Percentiles rank a stretch among this genome's conserved stretches.
phyloP scores from a whole-genome alignment of 2,329 filamentous ascomycete species.

The Ilyonectria mors-panacis region DNA sequence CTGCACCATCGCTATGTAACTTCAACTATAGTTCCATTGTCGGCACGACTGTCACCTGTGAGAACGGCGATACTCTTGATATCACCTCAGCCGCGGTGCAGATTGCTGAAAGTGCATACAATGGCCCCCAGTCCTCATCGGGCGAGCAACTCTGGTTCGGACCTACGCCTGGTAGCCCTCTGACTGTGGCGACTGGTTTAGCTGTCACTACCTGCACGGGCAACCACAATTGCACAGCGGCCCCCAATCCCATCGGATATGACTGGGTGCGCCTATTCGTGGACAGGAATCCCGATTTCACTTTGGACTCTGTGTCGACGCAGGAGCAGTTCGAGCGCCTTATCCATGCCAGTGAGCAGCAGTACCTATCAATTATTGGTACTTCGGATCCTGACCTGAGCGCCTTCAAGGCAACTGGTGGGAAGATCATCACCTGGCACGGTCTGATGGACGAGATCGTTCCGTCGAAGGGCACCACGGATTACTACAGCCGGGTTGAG shows the following conservation, averaged over 20 bases:
- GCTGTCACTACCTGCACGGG: conserved; percentile 1
- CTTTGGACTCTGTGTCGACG: conserved; percentile 1
- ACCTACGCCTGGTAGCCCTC: not conserved
- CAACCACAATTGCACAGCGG: not conserved
- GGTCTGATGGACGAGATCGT: conserved; percentile 5
- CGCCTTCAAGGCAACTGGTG: not conserved
- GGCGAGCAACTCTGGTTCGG: conserved; percentile 7
- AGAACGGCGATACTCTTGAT: not conserved
- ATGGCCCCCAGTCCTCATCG: conserved; percentile 1
- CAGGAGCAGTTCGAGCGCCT: conserved; percentile 1
- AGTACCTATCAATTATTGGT: conserved; percentile 4
- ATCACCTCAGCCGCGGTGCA: not conserved
- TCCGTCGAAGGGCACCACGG: not conserved
- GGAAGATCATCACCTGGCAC: conserved; percentile 3
- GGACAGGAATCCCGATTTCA: conserved; percentile 3
- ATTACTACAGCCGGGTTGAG: conserved; percentile 5
- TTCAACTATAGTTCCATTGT: conserved; percentile 2
- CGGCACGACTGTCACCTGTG: not conserved
- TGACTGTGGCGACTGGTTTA: not conserved
- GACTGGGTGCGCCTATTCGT: conserved; percentile 5
- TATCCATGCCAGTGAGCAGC: not conserved
- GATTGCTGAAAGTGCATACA: conserved; percentile 4
- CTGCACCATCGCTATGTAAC: not conserved
- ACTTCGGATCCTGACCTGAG: conserved; percentile 2
- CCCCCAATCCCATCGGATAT: not conserved